Evolutionary conservation across 164 flowering plant species (phyloP).

Genomic region (Vitis rupestris): DNA sequence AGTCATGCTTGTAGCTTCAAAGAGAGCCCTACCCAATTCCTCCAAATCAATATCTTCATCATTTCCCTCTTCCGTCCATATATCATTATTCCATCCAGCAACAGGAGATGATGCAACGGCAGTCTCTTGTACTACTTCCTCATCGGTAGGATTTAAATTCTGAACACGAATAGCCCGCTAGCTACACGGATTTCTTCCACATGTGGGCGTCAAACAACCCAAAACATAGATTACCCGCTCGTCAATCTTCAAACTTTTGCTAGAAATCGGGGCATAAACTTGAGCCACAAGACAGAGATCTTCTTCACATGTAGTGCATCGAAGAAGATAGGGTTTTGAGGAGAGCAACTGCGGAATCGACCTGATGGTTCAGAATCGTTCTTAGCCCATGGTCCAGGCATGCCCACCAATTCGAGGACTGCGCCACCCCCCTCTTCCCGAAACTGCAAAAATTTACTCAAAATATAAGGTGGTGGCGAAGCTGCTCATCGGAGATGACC

Average conservation of each 20-base stretch:
- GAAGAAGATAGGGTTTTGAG: slow-evolving; percentile 36
- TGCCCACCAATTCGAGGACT: slow-evolving; percentile 27
- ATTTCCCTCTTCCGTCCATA: background rate
- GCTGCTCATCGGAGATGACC: no score
- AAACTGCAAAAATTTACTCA: no score
- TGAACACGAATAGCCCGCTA: background rate
- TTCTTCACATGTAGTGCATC: slow-evolving; percentile 53
- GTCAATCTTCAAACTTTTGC: slow-evolving; percentile 35
- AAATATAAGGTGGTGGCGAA: no score
- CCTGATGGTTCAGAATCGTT: slow-evolving; percentile 61
- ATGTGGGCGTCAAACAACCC: slow-evolving; percentile 55
- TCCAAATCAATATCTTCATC: slow-evolving; percentile 59
- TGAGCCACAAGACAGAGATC: slow-evolving; percentile 69
- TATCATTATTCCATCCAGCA: slow-evolving; percentile 2
- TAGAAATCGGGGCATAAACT: slow-evolving; percentile 79
- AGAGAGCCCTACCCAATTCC: slow-evolving; percentile 59
- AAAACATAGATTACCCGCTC: slow-evolving; percentile 74
- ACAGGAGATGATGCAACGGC: no score
- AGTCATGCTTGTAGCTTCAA: slow-evolving; percentile 48
- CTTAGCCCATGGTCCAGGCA: slow-evolving; percentile 90
- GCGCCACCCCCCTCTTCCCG: no score
- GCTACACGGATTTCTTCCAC: slow-evolving; percentile 60
- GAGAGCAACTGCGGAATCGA: slow-evolving; percentile 28
- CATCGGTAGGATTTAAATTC: no score
- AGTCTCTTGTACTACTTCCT: no score